A percentile compares a stretch with the other conserved stretches of the same genome.
Conservation (phyloP, 2,329 filamentous ascomycete genomes). For the Aureobasidium sp. region DNA sequence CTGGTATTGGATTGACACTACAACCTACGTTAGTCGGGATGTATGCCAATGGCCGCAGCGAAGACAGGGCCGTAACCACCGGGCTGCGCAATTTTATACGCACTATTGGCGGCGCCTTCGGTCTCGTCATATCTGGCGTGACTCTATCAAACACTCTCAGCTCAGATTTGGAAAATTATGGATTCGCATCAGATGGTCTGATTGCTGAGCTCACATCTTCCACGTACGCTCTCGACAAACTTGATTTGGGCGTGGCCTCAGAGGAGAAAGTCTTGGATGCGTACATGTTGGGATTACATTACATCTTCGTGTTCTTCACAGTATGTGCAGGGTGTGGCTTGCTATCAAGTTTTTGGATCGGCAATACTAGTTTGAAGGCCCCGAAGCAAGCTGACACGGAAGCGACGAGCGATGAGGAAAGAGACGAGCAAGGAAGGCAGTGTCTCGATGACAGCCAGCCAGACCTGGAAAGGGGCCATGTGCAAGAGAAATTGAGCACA, state of each 20-base stretch:
- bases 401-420: not conserved
- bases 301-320: not conserved
- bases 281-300: not conserved
- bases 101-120: conserved; percentile 31
- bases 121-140: conserved; percentile 30
- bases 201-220: conserved; percentile 20
- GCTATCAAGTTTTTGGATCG: not conserved
- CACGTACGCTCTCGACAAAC: conserved; percentile 13
- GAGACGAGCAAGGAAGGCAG: not conserved
- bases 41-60: conserved; percentile 31
- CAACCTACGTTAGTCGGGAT: conserved; percentile 35
- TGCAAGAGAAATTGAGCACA: not conserved
- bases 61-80: conserved; percentile 34
- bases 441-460: not conserved
- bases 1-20: conserved; percentile 27
- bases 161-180: not conserved
- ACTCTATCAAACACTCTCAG: conserved; percentile 28
- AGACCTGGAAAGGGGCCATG: not conserved
- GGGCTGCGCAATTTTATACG: conserved; percentile 35
- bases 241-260: conserved; percentile 11
- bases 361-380: not conserved
- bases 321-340: not conserved
- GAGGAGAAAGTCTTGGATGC: conserved; percentile 5
- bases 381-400: not conserved
- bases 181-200: conserved; percentile 6